Conservation (phyloP, 331 rosid species). For the Quercus phellos region DNA sequence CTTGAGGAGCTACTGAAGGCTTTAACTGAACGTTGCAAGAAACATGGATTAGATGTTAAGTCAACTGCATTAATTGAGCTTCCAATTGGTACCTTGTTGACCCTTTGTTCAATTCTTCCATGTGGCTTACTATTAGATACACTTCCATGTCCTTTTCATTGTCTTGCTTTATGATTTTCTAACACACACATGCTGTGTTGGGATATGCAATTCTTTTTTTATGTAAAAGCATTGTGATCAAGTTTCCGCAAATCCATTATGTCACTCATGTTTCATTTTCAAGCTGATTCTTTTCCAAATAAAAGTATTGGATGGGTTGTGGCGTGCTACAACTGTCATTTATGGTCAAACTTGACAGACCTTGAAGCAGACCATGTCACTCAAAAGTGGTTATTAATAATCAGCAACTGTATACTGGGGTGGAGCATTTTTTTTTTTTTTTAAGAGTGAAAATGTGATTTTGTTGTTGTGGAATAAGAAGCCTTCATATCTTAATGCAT, state of each 20-base stretch:
- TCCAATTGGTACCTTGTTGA: constrained; percentile 62
- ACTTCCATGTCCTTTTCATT: background rate
- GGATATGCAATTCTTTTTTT: constrained; percentile 8
- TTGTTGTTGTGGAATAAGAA: background rate
- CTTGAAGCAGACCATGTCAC: background rate
- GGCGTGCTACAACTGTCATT: background rate
- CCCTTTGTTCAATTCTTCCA: constrained; percentile 2
- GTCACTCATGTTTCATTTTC: background rate
- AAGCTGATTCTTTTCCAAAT: background rate
- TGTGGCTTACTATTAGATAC: background rate
- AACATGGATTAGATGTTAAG: constrained; percentile 70
- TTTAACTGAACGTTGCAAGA: constrained; percentile 80
- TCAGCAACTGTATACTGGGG: background rate
- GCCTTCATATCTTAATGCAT: too few species aligned
- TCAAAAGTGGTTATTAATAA: background rate
- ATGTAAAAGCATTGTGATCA: background rate
- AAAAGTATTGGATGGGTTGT: background rate
- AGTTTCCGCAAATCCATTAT: background rate
- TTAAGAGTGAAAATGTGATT: too few species aligned
- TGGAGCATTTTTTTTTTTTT: background rate
- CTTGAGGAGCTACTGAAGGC: constrained; percentile 73
- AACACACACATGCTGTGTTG: constrained; percentile 9
- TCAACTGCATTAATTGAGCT: constrained; percentile 69
- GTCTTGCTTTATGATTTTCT: constrained; percentile 9
- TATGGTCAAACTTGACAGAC: background rate